These are phyloP conservation scores for Microbotryum silenes-acaulis DNA, from an alignment of 1,284 basidiomycete species.

Conservation along the genomic window DNA sequence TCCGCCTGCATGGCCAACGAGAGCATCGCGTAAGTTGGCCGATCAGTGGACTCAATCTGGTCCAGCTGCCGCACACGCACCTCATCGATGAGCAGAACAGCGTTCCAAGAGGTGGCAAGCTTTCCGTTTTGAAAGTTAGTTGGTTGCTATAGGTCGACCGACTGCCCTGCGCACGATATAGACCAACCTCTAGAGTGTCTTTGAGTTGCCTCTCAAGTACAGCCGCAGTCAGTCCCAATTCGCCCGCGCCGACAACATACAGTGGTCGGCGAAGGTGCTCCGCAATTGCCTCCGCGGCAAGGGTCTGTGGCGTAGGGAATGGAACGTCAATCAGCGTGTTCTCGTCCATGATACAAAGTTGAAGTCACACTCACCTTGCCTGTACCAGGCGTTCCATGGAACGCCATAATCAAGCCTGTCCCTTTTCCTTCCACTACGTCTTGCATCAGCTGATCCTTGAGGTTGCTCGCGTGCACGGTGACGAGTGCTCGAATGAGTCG, in stretches of 20 bases:
- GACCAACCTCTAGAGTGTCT: constrained; percentile 14
- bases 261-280: constrained; percentile 25
- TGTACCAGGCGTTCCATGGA: constrained; percentile 15
- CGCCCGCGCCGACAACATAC: constrained; percentile 24
- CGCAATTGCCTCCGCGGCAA: constrained; percentile 20
- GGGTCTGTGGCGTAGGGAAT: background rate
- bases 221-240: constrained; percentile 14
- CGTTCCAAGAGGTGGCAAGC: constrained; percentile 26
- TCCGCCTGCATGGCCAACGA: constrained; percentile 12
- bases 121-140: background rate
- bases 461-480: constrained; percentile 21
- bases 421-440: constrained; percentile 27
- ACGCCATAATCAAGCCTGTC: constrained; percentile 24
- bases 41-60: no score
- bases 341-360: no score
- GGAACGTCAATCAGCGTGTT: no score
- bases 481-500: constrained; percentile 24
- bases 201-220: constrained; percentile 17
- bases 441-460: constrained; percentile 20
- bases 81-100: constrained; percentile 29
- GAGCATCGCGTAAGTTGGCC: no score
- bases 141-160: background rate
- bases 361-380: constrained; percentile 7
- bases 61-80: background rate
- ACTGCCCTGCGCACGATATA: background rate